Evolutionary conservation across 208 protist genomes (phyloP).

Genomic region (Trypanosoma brucei): DNA sequence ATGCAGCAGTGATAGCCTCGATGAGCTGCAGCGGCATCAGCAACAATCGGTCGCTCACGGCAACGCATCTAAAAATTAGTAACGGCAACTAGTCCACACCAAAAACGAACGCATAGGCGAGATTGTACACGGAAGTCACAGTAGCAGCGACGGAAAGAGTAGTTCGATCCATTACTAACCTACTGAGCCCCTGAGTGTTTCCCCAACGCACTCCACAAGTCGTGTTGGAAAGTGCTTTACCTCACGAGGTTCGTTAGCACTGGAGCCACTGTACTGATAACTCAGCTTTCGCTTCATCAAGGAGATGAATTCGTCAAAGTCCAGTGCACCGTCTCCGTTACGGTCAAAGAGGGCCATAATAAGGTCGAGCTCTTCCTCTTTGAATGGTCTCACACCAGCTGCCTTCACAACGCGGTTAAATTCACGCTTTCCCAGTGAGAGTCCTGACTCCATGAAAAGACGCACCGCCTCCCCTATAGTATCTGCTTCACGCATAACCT

Average conservation of each 20-base stretch:
- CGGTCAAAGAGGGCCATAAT: slow-evolving; percentile 84
- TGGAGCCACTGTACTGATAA: slow-evolving; percentile 51
- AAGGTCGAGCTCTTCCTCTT: slow-evolving; percentile 31
- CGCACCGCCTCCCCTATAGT: slow-evolving; percentile 51
- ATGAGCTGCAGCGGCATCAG: too few species aligned
- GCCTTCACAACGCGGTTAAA: slow-evolving; percentile 63
- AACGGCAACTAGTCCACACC: too few species aligned
- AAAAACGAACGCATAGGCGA: too few species aligned
- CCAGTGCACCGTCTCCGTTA: slow-evolving; percentile 73
- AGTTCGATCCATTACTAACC: too few species aligned
- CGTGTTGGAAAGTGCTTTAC: slow-evolving; percentile 48
- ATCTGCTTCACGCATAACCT: slow-evolving; percentile 55
- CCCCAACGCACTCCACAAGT: slow-evolving; percentile 49
- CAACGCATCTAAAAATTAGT: too few species aligned
- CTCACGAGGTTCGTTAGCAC: slow-evolving; percentile 10
- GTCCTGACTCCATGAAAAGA: slow-evolving; percentile 54
- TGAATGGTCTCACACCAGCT: slow-evolving; percentile 36
- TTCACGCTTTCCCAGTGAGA: slow-evolving; percentile 44
- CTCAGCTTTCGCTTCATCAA: slow-evolving; percentile 75
- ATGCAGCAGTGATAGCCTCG: too few species aligned
- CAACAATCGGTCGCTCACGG: too few species aligned
- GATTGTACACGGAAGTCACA: too few species aligned
- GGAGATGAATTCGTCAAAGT: slow-evolving; percentile 80
- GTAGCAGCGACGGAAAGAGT: too few species aligned
- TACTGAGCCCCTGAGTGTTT: slow-evolving; percentile 1